Conservation (phyloP, 306 rosid species). For the Vachellia pachyceras region DNA sequence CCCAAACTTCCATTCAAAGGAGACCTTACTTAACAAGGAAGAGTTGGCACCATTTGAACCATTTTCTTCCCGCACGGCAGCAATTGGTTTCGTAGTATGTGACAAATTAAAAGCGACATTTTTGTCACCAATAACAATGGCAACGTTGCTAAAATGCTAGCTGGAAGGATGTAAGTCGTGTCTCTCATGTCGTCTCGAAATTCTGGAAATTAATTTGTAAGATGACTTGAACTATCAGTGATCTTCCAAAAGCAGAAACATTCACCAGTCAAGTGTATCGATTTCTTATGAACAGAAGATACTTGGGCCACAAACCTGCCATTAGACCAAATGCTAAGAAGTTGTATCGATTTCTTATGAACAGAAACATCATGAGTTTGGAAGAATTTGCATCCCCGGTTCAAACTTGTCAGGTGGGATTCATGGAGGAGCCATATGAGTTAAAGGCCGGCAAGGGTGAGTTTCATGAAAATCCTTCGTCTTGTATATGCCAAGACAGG, state of each 20-base stretch:
- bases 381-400: constrained; percentile 71
- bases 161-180: constrained; percentile 80
- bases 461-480: constrained; percentile 84
- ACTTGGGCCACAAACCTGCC: constrained; percentile 88
- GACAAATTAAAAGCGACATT: constrained; percentile 87
- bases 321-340: constrained; percentile 86
- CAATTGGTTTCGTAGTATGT: constrained; percentile 77
- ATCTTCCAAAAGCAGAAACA: neutral
- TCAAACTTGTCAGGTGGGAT: constrained; percentile 74
- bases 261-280: neutral
- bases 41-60: constrained; percentile 75
- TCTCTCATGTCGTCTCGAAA: neutral
- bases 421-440: constrained; percentile 93
- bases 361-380: constrained; percentile 68
- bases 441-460: constrained; percentile 70
- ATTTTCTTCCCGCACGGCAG: constrained; percentile 97
- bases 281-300: constrained; percentile 69
- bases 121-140: constrained; percentile 94
- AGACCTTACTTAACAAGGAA: constrained; percentile 65
- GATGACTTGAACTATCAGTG: neutral
- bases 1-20: constrained; percentile 84
- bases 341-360: constrained; percentile 57
- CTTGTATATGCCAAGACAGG: constrained; percentile 73
- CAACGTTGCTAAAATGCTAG: constrained; percentile 92
- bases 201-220: neutral